Conservation (phyloP, 306 rosid genomes). For the Vachellia collinsii region DNA sequence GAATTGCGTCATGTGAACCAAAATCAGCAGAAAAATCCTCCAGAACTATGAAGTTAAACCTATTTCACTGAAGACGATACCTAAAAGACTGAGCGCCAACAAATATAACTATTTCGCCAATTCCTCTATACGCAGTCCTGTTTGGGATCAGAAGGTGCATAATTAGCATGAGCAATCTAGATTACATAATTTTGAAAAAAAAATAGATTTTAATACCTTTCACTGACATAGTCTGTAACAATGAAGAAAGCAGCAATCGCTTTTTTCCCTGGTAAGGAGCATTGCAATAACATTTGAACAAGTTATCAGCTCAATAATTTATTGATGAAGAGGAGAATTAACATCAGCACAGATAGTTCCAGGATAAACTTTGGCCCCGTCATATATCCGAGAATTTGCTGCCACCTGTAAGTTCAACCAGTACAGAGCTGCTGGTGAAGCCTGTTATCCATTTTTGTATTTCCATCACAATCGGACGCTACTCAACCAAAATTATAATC, state of each 20-base stretch:
- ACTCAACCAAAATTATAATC: background rate
- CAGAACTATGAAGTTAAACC: background rate
- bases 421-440: conserved; percentile 98
- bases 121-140: conserved; percentile 29
- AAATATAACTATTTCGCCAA: conserved; percentile 31
- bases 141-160: conserved; percentile 12
- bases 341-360: conserved; percentile 49
- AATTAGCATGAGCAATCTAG: conserved; percentile 17
- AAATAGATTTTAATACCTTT: conserved; percentile 36
- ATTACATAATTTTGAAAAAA: background rate
- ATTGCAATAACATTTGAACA: conserved; percentile 28
- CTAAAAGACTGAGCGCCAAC: conserved; percentile 14
- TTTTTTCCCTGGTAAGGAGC: conserved; percentile 27
- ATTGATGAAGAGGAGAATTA: conserved; percentile 46
- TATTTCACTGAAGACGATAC: conserved; percentile 20
- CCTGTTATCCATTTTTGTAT: conserved; percentile 92
- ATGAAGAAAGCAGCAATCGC: conserved; percentile 34
- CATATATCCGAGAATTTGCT: conserved; percentile 47
- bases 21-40: conserved; percentile 30
- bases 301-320: conserved; percentile 45
- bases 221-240: conserved; percentile 23
- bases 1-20: conserved; percentile 21
- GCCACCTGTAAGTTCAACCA: conserved; percentile 79
- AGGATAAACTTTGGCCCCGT: conserved; percentile 40
- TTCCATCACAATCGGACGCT: conserved; percentile 67